phyloP scores from a whole-genome alignment of 768 basidiomycete species.

The Termitomyces heimii region DNA sequence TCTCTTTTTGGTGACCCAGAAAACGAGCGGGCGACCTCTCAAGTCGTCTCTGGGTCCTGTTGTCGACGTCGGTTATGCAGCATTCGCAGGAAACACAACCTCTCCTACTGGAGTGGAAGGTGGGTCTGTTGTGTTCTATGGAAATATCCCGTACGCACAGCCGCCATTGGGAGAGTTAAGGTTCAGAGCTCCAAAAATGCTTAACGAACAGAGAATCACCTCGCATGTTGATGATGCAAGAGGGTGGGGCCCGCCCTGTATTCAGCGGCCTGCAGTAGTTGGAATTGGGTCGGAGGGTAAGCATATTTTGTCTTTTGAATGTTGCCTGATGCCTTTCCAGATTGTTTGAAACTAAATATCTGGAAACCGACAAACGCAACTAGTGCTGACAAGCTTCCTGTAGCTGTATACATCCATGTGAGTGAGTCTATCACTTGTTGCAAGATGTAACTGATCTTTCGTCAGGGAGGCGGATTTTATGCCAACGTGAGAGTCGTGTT shows the following conservation, averaged over 20 bases:
- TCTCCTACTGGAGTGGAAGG: slow-evolving; percentile 27
- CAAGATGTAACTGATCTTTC: background rate
- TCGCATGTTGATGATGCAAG: slow-evolving; percentile 31
- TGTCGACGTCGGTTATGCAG: slow-evolving; percentile 33
- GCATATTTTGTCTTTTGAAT: background rate
- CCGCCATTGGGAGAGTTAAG: slow-evolving; percentile 34
- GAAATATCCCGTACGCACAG: slow-evolving; percentile 35
- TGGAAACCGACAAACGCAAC: slow-evolving; percentile 35
- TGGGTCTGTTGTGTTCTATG: slow-evolving; percentile 36
- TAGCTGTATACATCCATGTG: slow-evolving; percentile 38
- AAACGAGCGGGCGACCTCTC: background rate
- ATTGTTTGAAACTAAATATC: slow-evolving; percentile 35
- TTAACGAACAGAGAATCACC: slow-evolving; percentile 24
- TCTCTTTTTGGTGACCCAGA: background rate
- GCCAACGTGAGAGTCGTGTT: background rate
- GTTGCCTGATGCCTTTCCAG: slow-evolving; percentile 13
- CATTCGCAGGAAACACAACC: slow-evolving; percentile 34
- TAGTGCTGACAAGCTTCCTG: slow-evolving; percentile 29
- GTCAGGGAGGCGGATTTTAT: slow-evolving; percentile 1
- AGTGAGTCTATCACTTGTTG: slow-evolving; percentile 15
- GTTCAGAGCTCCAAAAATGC: slow-evolving; percentile 28
- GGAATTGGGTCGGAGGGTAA: slow-evolving; percentile 40
- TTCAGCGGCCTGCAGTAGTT: slow-evolving; percentile 39
- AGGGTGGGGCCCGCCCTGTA: slow-evolving; percentile 38
- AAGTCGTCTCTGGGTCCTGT: slow-evolving; percentile 26